Base-by-base conservation (phyloP, 202 grass and related monocot species). In the Digitaria exilis region DNA sequence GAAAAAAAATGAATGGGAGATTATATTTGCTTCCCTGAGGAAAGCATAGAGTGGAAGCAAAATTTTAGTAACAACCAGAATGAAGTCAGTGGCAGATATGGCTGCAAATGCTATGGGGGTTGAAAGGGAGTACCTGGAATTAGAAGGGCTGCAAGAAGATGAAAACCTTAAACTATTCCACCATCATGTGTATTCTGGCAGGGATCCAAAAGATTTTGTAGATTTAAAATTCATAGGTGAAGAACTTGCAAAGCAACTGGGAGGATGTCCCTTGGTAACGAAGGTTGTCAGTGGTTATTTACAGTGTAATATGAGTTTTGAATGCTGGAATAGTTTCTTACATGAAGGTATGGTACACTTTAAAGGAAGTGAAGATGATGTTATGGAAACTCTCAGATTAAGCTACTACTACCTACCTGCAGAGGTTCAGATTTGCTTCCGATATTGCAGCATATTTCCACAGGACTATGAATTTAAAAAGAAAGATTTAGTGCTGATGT, bases 401-500 rank as follows among this genome's bases (percentile, higher is more conserved):
- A 93, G 90, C 43, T 93, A 87, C 58, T 69, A 93, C 30, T 51
- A 68, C 55, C 26, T 93, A 63, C 87, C 87, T 43, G 22, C 63
- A 48, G 28, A 90, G 18, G 56, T 79, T n/a, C 87, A 93, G 54
- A 70, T 66, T 22, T 93, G 90, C 65, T 93, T 90, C 37, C 58
- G 84, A 32, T 90, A 87, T 7, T 78, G 82, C 52, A 91, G 82
- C 57, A 75, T 88, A 82, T 91, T 91, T 49, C 61, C 76, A 0
- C 62, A 81, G 31, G 61, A 87, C 24, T 79, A 87, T 74, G 50
- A 26, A 50, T 88, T 91, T 74, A 60, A 15, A 29, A 91, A 82
- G 71, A 75, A 91, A 78, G 66, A 83, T 31, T 76, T 91, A 46
- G 73, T 88, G 29, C 17, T 68, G 37, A 91, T 91, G 89, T 91